Base-by-base conservation (phyloP, 768 basidiomycete species). In the Tremella mesenterica region DNA sequence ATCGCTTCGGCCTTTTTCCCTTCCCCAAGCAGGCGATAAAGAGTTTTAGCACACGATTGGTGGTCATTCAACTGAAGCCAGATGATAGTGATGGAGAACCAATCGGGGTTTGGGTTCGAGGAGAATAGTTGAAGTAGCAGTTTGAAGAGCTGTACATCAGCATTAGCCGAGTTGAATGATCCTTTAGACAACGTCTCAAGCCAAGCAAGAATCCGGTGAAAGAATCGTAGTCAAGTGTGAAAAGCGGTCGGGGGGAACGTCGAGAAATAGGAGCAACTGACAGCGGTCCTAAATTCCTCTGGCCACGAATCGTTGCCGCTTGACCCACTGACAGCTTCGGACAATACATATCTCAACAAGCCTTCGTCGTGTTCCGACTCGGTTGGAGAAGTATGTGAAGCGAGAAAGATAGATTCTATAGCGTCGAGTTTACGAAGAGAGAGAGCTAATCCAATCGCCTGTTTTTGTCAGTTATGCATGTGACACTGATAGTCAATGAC, bases 381-480 rank as follows among this genome's bases (percentile, higher is more conserved):
- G 70, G 72, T 86, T 31, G 58, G 16, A 10, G 55, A 51, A 1
- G 59, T 48, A 7, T 57, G 47, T 3, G 69, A 70, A 0, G 60
- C 38, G 20, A 65, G 54, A 50, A 63, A 92, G 45, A 96, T 81
- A 36, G 79, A 77, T 54, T 84, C 79, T 61, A 99, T 82, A 18
- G 97, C 77, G 65, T 97, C 93, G 20, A 96, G 75, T 39, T 92
- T 83, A 57, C 79, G 85, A 25, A 92, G 84, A 67, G 97, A 92
- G 10, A 99, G 80, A 4, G 93, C 93, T 64, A 99, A 87, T 21
- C 95, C 92, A 59, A 96, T 85, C 8, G 90, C 92, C 88, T 92
- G 59, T 34, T n/a, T 53, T 66, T 46, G 31, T 46, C 54, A 48
- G 54, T 13, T 33, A 39, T 29, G 21, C 23, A 14, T 36, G 27